Base-by-base conservation (phyloP, 208 protist genomes). In the Phytomonas serpens region DNA sequence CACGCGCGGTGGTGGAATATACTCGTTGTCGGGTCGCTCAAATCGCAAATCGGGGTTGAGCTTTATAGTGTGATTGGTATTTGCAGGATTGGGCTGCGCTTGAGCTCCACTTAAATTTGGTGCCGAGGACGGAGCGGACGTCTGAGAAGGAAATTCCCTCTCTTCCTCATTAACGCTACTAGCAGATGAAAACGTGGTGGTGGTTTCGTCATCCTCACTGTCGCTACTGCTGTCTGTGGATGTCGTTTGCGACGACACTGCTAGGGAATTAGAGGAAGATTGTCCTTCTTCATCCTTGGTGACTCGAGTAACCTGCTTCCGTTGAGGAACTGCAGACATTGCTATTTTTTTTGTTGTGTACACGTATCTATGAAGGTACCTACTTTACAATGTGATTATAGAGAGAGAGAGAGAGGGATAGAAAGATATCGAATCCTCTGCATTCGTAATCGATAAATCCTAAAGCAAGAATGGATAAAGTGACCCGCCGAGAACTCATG, bases 31-130 rank as follows among this genome's bases (percentile, higher is more conserved):
- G 4, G 87, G 68, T 29, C 81, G 69, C 66, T 83, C 78, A 75
- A 93, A 95, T 11, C 66, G 76, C 30, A 95, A 79, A 13, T 83
- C 57, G 6, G 84, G 81, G 81, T 95, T 95, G 6, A 85, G 71
- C n/a, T 76, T 68, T 38, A 92, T 67, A 61, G 16, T 57, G 47
- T 19, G 47, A 23, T 57, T 66, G 6, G 13, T 19, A n/a, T 38
- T 66, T 33, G 14, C 2, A 38, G 32, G 23, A 38, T 33, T 14
- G 13, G 62, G 14, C 29, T 7, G 62, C 2, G 27, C 0, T 33
- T 33, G 30, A 16, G 62, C 62, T 66, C 32, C 27, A 38, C 27
- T 33, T 38, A 66, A 38, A 66, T 33, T 66, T 7, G 62, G 29
- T 27, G 62, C 23, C 6, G 31, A 66, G 11, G 32, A 38, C 62